Percentiles rank a stretch among this genome's conserved stretches.
phyloP scores from a whole-genome alignment of 2,329 filamentous ascomycete species.

The Tolypocladium cylindrosporum region DNA sequence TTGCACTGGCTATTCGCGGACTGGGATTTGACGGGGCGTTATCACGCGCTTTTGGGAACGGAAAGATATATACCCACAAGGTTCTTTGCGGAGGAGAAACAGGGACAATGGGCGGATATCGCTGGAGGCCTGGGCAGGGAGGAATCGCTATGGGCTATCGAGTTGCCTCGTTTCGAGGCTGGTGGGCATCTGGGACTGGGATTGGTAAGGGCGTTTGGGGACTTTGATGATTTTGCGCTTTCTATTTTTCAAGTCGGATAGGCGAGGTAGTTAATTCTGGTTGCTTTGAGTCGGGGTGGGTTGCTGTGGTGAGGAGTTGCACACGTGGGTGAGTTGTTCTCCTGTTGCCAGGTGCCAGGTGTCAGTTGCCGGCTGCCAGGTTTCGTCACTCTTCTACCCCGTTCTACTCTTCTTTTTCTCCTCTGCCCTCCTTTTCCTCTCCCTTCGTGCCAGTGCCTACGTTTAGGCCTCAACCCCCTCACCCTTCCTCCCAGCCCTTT shows the following conservation, averaged over 20 bases:
- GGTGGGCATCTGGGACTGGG: neutral
- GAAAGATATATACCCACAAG: neutral
- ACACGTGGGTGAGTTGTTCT: too few species aligned
- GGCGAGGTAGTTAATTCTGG: neutral
- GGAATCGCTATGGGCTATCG: neutral
- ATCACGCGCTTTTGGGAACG: neutral
- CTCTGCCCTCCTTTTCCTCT: too few species aligned
- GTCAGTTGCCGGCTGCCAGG: too few species aligned
- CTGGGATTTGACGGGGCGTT: neutral
- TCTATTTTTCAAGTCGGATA: neutral
- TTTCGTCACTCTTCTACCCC: too few species aligned
- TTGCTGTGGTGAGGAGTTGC: neutral
- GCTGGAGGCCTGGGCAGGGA: neutral
- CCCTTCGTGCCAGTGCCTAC: too few species aligned
- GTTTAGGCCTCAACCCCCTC: too few species aligned
- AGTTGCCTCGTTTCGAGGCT: neutral
- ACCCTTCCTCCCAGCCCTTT: too few species aligned
- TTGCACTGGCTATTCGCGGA: neutral
- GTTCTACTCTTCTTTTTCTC: too few species aligned
- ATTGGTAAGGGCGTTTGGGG: neutral
- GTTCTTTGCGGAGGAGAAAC: neutral
- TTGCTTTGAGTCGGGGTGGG: neutral
- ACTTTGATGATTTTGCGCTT: neutral
- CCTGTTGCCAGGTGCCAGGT: too few species aligned
- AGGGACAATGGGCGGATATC: neutral